Conservation (phyloP, 768 basidiomycete genomes). For the Suillus decipiens region DNA sequence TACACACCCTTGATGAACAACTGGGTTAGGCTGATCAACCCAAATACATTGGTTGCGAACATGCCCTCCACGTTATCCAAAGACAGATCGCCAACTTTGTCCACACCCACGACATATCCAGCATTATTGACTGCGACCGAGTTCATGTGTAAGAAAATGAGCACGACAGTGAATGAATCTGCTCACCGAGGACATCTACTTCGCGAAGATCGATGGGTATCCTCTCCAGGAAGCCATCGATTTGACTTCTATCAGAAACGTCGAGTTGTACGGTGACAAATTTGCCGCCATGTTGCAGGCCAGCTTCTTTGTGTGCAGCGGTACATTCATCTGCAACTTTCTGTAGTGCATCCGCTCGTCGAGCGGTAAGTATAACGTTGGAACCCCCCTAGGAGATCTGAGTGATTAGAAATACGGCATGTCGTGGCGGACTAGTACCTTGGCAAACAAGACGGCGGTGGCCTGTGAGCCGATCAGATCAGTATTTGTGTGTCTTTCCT, state of each 20-base stretch:
- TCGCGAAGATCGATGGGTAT: slow-evolving; percentile 68
- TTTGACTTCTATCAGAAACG: slow-evolving; percentile 73
- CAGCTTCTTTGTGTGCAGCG: slow-evolving; percentile 71
- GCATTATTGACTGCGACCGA: slow-evolving; percentile 65
- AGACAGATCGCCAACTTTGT: slow-evolving; percentile 81
- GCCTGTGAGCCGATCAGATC: slow-evolving; percentile 48
- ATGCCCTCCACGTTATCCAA: slow-evolving; percentile 80
- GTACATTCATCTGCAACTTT: slow-evolving; percentile 67
- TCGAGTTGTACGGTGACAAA: slow-evolving; percentile 76
- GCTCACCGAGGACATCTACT: slow-evolving; percentile 82
- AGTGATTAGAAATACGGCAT: slow-evolving; percentile 1
- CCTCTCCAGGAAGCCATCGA: slow-evolving; percentile 68
- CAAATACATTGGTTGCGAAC: slow-evolving; percentile 82
- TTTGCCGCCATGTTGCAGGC: slow-evolving; percentile 73
- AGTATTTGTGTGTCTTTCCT: slow-evolving; percentile 2
- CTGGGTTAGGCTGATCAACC: slow-evolving; percentile 83
- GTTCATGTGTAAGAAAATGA: neutral
- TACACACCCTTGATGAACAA: slow-evolving; percentile 57
- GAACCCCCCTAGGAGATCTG: slow-evolving; percentile 64
- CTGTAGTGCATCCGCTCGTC: slow-evolving; percentile 72
- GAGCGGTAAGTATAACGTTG: slow-evolving; percentile 83
- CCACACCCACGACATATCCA: slow-evolving; percentile 87
- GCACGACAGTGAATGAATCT: neutral
- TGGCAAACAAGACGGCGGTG: slow-evolving; percentile 87
- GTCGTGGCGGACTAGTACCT: slow-evolving; percentile 41